Base-by-base conservation (phyloP, 306 rosid species). In the Castanea mollissima region DNA sequence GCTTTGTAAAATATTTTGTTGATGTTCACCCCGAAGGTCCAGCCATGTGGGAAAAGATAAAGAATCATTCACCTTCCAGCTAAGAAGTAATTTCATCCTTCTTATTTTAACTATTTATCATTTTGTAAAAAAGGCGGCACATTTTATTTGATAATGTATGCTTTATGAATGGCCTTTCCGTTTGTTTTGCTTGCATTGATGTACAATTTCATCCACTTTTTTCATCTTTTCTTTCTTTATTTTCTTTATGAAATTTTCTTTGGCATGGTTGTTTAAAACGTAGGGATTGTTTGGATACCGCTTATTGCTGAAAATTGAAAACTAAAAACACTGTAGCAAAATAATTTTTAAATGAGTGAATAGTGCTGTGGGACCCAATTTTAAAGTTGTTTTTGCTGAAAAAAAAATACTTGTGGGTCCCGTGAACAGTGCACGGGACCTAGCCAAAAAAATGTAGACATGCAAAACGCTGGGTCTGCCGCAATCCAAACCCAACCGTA, bases 21-120 rank as follows among this genome's bases (percentile, higher is more conserved):
- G 82, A 91, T 85, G 79, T 82, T 31, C 95, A 93, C 78, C 92
- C 92, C 4, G 87, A 90, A 86, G 94, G 97, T 77, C 91, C 91
- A 55, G 71, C 78, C 55, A 52, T 73, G 71, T 91, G 98, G 98
- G 79, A 86, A 73, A 69, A 77, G 72, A 73, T 90, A 46, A 82
- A 83, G 76, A 83, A 44, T 44, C 81, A 81, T 74, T 60, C 78
- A 72, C 51, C 77, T 71, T 68, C 68, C 55, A 78, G 77, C 73
- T 83, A 65, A 75, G 77, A 68, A 74, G 57, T 76, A 27, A 70
- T 32, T 3, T 35, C 21, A 35, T 68, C 52, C 27, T 34, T 68
- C 16, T 25, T 21, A 1, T 59, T 31, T 14, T 29, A 6, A 34
- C 10, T 15, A 67, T 67, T 34, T 67, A 18, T 35, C 34, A 16